Percentiles rank a stretch among this genome's conserved stretches.
Conservation (phyloP, 2,329 filamentous ascomycete genomes). For the Akanthomyces muscarius region DNA sequence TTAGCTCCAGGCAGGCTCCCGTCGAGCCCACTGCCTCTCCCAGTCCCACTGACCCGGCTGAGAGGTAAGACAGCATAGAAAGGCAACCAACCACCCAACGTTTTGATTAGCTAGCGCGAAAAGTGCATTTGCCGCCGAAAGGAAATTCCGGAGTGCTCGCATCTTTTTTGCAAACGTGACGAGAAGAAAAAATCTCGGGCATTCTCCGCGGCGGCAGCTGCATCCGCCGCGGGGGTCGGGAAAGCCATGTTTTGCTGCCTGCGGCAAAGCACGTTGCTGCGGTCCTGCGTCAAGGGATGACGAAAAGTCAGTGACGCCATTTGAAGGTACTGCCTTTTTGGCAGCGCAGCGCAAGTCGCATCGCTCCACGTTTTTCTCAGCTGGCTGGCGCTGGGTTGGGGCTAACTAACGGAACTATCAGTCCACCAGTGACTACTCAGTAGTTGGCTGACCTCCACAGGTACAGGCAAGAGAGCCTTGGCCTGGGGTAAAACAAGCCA, state of each 20-base stretch:
- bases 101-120: too few species aligned
- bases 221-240: neutral
- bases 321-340: neutral
- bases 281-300: neutral
- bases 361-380: constrained; percentile 7
- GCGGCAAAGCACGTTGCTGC: too few species aligned
- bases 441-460: neutral
- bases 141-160: too few species aligned
- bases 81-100: too few species aligned
- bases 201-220: too few species aligned
- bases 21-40: too few species aligned
- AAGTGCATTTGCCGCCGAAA: too few species aligned
- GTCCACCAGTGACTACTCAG: neutral
- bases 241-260: neutral
- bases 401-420: neutral
- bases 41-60: too few species aligned
- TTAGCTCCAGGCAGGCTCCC: too few species aligned
- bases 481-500: neutral
- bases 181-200: too few species aligned
- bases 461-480: neutral
- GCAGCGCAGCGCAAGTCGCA: neutral
- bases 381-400: neutral
- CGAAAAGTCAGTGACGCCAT: constrained; percentile 1
- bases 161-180: too few species aligned
- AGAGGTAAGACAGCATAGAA: too few species aligned